phyloP scores from a whole-genome alignment of 805 yeast genomes.

The Komagataella phaffii region DNA sequence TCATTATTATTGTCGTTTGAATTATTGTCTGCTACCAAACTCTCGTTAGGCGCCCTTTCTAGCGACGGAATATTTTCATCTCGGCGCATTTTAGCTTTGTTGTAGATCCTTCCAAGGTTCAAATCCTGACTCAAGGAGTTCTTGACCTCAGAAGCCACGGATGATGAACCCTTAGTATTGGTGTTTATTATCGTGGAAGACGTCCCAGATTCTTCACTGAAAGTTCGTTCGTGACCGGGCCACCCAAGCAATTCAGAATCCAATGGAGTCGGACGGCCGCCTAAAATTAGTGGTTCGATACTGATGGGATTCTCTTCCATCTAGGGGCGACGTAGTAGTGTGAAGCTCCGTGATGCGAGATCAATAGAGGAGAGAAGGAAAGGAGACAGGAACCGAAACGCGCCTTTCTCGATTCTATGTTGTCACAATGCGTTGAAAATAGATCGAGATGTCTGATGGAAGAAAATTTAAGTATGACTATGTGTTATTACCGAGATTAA shows the following conservation, averaged over 20 bases:
- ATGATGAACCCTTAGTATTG: neutral
- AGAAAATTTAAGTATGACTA: too few species aligned
- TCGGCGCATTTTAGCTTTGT: neutral
- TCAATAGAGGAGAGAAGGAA: neutral
- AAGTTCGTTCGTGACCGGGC: neutral
- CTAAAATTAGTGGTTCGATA: neutral
- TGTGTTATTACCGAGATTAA: neutral
- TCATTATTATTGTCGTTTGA: conserved; percentile 2
- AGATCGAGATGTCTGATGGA: neutral
- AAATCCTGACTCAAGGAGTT: neutral
- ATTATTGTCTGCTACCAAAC: neutral
- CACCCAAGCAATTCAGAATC: neutral
- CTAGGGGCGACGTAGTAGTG: neutral
- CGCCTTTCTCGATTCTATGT: neutral
- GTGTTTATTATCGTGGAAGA: neutral
- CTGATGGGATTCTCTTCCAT: neutral
- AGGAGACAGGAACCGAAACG: neutral
- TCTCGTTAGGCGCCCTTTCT: neutral
- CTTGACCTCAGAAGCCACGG: neutral
- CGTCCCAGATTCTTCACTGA: neutral
- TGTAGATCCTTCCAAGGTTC: neutral
- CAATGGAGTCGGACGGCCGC: neutral
- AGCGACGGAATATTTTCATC: neutral
- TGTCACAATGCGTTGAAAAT: neutral
- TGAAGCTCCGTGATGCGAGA: neutral